phyloP scores from a whole-genome alignment of 2,329 filamentous ascomycete species.

The Penicillium decumbens region DNA sequence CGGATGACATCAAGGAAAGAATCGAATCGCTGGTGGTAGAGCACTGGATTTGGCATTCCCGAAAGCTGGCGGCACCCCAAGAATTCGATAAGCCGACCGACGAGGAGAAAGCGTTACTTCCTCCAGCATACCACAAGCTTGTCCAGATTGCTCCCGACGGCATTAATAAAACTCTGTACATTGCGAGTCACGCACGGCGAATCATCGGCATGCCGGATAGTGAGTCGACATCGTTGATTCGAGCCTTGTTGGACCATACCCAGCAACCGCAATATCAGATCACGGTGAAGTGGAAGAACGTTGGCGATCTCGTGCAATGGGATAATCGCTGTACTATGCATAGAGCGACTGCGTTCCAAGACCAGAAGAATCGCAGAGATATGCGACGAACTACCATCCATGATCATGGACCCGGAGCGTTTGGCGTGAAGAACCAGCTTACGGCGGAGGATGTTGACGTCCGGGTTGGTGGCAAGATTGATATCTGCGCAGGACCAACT shows the following conservation, averaged over 20 bases:
- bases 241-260: neutral
- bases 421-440: too few relatives aligned
- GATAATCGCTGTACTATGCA: conserved; percentile 16
- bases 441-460: too few relatives aligned
- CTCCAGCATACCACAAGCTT: too few relatives aligned
- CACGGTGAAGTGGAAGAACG: conserved; percentile 11
- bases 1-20: too few relatives aligned
- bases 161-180: neutral
- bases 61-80: too few relatives aligned
- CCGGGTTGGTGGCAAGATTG: too few relatives aligned
- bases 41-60: too few relatives aligned
- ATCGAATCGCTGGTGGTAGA: too few relatives aligned
- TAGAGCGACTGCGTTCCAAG: conserved; percentile 2
- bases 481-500: too few relatives aligned
- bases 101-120: neutral
- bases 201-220: neutral
- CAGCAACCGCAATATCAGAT: conserved; percentile 8
- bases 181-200: neutral
- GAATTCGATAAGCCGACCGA: neutral
- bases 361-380: too few relatives aligned
- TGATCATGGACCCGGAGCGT: too few relatives aligned
- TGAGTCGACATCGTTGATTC: neutral
- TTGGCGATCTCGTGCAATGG: conserved; percentile 17
- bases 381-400: too few relatives aligned
- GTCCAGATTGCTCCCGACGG: neutral